Evolutionary conservation across 2,329 filamentous ascomycete genomes (phyloP), one percentile per base, ranked within the genome.

Genomic region (Zasmidium angulare): DNA sequence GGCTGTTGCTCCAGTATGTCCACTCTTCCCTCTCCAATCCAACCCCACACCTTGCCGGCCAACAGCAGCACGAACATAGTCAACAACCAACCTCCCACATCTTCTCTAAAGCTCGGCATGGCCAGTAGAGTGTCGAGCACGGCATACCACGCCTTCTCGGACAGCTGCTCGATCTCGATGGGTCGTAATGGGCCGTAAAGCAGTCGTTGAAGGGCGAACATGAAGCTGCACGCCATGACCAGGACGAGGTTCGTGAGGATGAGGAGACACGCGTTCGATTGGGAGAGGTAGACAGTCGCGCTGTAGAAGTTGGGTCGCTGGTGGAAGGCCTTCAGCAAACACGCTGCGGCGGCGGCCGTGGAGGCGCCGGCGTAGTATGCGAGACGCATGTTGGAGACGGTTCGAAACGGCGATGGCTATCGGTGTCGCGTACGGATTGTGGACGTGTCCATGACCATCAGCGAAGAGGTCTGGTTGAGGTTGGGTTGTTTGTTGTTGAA

Each of bases 271-370:
- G 96, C 88, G 79, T 95, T 98, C 77, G 92, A 97, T 77, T 98
- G 93, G 46, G 93, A 91, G 53, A 99, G 86, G 77, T 98, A 96
- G 51, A 99, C 95, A 78, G 92, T 95, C 66, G 95, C 93, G 56
- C 93, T 96, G 79, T 99, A 99, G 82, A 98, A 99, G 78, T 99
- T 99, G 64, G 95, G 89, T 65, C 95, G 87, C 78, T 98, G 91
- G 72, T 95, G 89, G 77, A 98, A 93, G 63, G 95, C 93, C 73
- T 93, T 95, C 59, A 96, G 78, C 61, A 97, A 83, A 60, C 96
- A 92, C 69, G 87, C 86, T 66, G 86, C 89, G 69, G 93, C 93
- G 73, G 96, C 87, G 77, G 87, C 88, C 75, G 89, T 87, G 56
- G 93, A 97, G 76, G 86, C 70, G 60, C 71, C 69, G 53, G 71